These are phyloP conservation scores for Pulveroboletus sp. DNA, from an alignment of 768 basidiomycete species.

Conservation along the genomic window DNA sequence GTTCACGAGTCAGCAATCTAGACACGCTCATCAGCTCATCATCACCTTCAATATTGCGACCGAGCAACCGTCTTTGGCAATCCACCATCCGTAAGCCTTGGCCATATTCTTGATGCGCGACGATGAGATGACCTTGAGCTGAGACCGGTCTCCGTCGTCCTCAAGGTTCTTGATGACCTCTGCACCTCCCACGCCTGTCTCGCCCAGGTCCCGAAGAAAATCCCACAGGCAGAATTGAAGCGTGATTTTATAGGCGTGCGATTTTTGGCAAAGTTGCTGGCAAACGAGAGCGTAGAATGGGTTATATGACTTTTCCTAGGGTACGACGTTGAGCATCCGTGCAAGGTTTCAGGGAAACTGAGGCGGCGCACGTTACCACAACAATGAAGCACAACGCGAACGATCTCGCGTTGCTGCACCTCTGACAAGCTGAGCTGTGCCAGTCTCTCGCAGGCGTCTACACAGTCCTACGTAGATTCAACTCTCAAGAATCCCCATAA, in stretches of 20 bases:
- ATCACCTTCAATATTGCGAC: conserved; percentile 81
- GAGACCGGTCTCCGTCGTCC: conserved; percentile 44
- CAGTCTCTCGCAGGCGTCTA: conserved; percentile 93
- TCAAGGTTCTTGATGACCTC: conserved; percentile 64
- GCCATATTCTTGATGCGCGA: conserved; percentile 72
- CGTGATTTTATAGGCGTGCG: conserved; percentile 88
- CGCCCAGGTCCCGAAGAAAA: conserved; percentile 88
- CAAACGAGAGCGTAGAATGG: conserved; percentile 92
- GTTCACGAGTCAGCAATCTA: not conserved
- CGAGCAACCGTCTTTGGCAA: conserved; percentile 77
- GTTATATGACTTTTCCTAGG: conserved; percentile 83
- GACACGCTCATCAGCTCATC: not conserved
- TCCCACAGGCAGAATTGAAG: conserved; percentile 97
- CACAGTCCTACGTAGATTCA: conserved; percentile 68
- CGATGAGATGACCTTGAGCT: conserved; percentile 53
- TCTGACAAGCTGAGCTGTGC: conserved; percentile 81
- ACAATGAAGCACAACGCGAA: conserved; percentile 91
- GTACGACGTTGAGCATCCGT: not conserved
- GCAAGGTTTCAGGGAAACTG: not conserved
- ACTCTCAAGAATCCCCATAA: not conserved
- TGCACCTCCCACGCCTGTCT: conserved; percentile 74
- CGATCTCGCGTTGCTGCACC: conserved; percentile 89
- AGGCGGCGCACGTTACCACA: conserved; percentile 74
- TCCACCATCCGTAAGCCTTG: conserved; percentile 88
- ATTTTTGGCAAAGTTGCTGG: conserved; percentile 72